These are phyloP conservation scores for Corynespora cassiicola DNA, from an alignment of 2,329 filamentous ascomycete genomes.

Conservation along the genomic window DNA sequence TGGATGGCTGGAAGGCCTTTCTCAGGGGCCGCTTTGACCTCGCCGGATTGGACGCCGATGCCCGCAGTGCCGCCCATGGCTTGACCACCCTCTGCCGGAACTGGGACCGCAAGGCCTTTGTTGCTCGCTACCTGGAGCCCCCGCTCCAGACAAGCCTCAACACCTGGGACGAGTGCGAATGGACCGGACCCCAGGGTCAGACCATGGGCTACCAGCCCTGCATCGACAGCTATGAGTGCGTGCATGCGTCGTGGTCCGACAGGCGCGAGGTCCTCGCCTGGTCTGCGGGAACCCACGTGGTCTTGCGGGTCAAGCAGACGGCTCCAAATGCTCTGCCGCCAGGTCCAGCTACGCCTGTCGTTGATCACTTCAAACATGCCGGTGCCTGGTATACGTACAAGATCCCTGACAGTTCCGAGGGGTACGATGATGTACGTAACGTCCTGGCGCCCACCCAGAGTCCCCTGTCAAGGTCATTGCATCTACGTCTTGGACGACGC, in stretches of 20 bases:
- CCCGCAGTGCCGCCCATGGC: conserved; percentile 54
- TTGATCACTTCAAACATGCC: conserved; percentile 40
- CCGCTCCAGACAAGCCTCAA: conserved; percentile 44
- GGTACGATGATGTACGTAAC: conserved; percentile 66
- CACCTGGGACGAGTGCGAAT: conserved; percentile 39
- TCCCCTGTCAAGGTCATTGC: too few species aligned
- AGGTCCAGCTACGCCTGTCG: too few species aligned
- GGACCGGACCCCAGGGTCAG: conserved; percentile 53
- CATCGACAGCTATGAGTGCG: conserved; percentile 64
- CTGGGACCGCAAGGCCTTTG: conserved; percentile 62
- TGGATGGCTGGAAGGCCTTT: conserved; percentile 43
- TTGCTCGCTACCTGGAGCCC: conserved; percentile 61
- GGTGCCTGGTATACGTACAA: conserved; percentile 60
- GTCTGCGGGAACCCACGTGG: conserved; percentile 65
- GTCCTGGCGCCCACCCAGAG: too few species aligned
- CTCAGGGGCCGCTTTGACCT: conserved; percentile 38
- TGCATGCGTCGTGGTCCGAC: conserved; percentile 46
- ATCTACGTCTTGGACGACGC: too few species aligned
- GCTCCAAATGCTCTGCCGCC: conserved; percentile 35
- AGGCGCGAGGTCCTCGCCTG: conserved; percentile 64
- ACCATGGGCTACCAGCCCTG: conserved; percentile 67
- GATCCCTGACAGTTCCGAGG: conserved; percentile 58
- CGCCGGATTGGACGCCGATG: conserved; percentile 29
- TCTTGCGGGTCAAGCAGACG: conserved; percentile 57
- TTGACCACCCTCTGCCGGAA: conserved; percentile 64